Base-by-base conservation (phyloP, 805 yeast genomes). In the Nakazawaea holstii region DNA sequence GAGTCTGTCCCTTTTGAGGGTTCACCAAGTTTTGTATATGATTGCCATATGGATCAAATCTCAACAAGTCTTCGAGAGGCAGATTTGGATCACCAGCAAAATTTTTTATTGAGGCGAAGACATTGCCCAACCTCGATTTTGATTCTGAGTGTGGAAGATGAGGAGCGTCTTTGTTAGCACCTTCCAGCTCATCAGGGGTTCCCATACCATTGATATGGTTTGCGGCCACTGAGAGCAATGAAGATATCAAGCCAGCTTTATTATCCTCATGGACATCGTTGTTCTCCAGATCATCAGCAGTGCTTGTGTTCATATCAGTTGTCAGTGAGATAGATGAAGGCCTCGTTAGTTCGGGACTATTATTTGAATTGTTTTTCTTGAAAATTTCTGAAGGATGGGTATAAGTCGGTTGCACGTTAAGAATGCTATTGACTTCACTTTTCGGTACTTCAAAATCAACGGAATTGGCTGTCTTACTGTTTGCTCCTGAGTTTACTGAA, bases 161-260 rank as follows among this genome's bases (percentile, higher is more conserved):
- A 37, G 24, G 24, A 20, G 24, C 24, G 24, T 20, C 24, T 20
- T 5, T 5, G 24, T 20, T 20, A 20, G 24, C 26, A 1, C 7
- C 26, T 4, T 37, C 43, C 8, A 6, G 20, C 13, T 39, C 41
- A 27, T 30, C 41, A 5, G 27, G 9, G 3, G 24, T 13, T 15
- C 32, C 37, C 6, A 41, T 41, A 10, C 36, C 20, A 24, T 24
- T 26, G 13, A 46, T 41, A 29, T 41, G 64, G 8, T 57, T 59
- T 2, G 74, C 74, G 2, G 77, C 79, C 10, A 73, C 75, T 14
- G 69, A 64, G 37, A 76, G 49, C 17, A 77, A 55, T 1, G 79
- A 59, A 1, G 76, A 69, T 1, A 77, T 53, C 11, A 77, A 52
- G 2, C 80, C 77, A 41, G 52, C 39, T 29, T 35, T 28, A 14